phyloP scores from a whole-genome alignment of 768 basidiomycete genomes.

The Coprinopsis strossmayeri region DNA sequence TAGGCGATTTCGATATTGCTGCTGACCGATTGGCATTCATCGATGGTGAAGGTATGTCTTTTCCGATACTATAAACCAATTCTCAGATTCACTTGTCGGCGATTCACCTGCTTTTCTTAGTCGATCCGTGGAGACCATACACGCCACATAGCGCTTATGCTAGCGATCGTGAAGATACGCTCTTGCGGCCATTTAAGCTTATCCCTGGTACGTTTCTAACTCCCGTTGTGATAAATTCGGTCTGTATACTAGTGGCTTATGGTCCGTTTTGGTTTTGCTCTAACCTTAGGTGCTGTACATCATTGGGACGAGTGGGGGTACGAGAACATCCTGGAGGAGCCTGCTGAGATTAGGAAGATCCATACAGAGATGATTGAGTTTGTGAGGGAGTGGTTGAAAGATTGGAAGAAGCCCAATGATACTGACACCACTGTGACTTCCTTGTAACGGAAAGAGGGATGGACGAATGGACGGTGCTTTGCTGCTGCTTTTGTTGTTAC shows the following conservation, averaged over 20 bases:
- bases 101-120: conserved; percentile 25
- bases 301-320: conserved; percentile 77
- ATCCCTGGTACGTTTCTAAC: conserved; percentile 69
- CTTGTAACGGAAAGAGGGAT: too few species aligned
- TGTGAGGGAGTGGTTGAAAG: conserved; percentile 66
- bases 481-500: too few species aligned
- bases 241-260: not conserved
- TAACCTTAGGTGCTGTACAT: conserved; percentile 57
- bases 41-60: conserved; percentile 62
- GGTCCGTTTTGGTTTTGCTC: not conserved
- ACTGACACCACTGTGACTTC: not conserved
- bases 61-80: not conserved
- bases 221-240: not conserved
- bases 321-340: conserved; percentile 52
- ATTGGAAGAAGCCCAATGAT: conserved; percentile 29
- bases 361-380: conserved; percentile 79
- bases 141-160: conserved; percentile 80
- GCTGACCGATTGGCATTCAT: conserved; percentile 83
- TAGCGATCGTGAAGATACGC: conserved; percentile 59
- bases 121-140: conserved; percentile 87
- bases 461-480: too few species aligned
- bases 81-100: not conserved
- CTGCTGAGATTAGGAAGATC: conserved; percentile 69
- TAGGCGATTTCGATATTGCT: conserved; percentile 82
- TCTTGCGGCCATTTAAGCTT: conserved; percentile 74